phyloP scores from a whole-genome alignment of 2,329 filamentous ascomycete genomes.

The Botrytis elliptica region DNA sequence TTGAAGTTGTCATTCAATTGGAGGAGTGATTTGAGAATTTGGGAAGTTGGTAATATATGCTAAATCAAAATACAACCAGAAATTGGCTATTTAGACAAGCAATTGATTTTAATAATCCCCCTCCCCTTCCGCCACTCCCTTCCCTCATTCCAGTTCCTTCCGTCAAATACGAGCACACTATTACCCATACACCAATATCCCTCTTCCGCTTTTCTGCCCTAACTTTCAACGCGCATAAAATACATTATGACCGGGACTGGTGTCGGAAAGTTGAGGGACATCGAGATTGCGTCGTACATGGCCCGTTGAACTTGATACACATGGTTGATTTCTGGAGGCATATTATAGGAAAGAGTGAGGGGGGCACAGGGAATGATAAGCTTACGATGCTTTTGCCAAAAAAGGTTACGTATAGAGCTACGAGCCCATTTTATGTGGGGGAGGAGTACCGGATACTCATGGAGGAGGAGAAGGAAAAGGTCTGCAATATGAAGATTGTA shows the following conservation, averaged over 20 bases:
- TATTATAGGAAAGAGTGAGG: conserved; percentile 28
- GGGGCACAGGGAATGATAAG: neutral
- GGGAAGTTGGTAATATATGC: neutral
- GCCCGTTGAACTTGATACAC: conserved; percentile 71
- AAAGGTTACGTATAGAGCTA: conserved; percentile 49
- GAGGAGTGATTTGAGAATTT: neutral
- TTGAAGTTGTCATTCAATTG: neutral
- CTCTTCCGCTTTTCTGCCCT: conserved; percentile 81
- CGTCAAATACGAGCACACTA: conserved; percentile 37
- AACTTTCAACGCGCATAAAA: conserved; percentile 83
- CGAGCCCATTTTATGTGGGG: conserved; percentile 49
- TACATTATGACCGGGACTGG: conserved; percentile 70
- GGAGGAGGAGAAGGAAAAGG: conserved; percentile 39
- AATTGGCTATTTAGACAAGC: conserved; percentile 39
- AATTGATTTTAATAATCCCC: conserved; percentile 24
- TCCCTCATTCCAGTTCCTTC: conserved; percentile 24
- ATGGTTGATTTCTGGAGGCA: conserved; percentile 69
- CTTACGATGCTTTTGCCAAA: conserved; percentile 38
- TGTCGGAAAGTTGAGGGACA: conserved; percentile 53
- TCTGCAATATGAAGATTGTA: conserved; percentile 32
- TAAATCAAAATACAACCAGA: conserved; percentile 21
- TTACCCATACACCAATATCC: conserved; percentile 35
- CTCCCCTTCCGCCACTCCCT: conserved; percentile 30
- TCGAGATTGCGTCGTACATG: conserved; percentile 72
- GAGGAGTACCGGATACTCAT: conserved; percentile 48